These are phyloP conservation scores for Microascus cirrosus DNA, from an alignment of 2,329 filamentous ascomycete species.

Conservation along the genomic window DNA sequence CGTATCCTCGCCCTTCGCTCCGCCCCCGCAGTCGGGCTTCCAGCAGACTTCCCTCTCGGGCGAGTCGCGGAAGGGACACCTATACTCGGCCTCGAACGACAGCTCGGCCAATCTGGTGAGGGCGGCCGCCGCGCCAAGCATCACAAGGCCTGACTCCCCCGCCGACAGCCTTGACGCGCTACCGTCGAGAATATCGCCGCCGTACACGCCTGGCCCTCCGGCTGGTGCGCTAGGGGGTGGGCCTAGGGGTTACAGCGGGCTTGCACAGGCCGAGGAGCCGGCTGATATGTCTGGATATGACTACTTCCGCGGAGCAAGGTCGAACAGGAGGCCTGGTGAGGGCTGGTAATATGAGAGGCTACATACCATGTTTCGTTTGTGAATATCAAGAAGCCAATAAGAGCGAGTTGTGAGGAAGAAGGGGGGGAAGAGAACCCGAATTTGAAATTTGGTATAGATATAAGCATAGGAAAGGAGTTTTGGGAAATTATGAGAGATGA, in stretches of 20 bases:
- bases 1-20: conserved; percentile 4
- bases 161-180: conserved; percentile 21
- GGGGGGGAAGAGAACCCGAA: no score
- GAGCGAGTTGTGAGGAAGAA: no score
- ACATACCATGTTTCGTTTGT: no score
- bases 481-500: neutral
- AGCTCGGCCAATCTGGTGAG: conserved; percentile 41
- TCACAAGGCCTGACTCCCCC: conserved; percentile 18
- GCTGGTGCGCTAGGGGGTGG: conserved; percentile 44
- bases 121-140: conserved; percentile 40
- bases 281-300: conserved; percentile 36
- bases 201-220: conserved; percentile 24
- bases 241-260: conserved; percentile 45
- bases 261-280: conserved; percentile 41
- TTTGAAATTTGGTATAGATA: neutral
- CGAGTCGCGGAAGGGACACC: conserved; percentile 26
- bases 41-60: conserved; percentile 7
- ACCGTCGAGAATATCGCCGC: conserved; percentile 9
- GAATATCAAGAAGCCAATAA: no score
- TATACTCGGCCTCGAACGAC: conserved; percentile 40
- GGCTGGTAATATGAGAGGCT: conserved; percentile 29
- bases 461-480: neutral
- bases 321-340: conserved; percentile 21
- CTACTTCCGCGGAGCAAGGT: conserved; percentile 37
- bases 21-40: conserved; percentile 5